phyloP scores from a whole-genome alignment of 208 protist species.

The Kentomonas sorsogonicus region DNA sequence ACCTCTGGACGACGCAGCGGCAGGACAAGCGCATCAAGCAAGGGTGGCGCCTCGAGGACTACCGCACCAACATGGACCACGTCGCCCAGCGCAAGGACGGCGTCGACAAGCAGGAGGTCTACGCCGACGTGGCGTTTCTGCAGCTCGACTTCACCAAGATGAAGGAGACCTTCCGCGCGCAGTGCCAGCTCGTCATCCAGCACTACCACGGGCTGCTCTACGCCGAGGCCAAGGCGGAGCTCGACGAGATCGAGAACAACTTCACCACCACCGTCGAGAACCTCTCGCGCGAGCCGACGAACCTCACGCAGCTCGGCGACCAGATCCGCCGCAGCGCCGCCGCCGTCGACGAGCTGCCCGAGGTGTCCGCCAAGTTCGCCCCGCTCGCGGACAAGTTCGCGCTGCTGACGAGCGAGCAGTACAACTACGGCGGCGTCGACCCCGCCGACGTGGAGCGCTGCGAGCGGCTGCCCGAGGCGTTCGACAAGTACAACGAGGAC shows the following conservation, averaged over 20 bases:
- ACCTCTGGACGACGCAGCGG: constrained; percentile 92
- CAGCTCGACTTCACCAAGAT: constrained; percentile 95
- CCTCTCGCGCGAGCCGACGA: constrained; percentile 86
- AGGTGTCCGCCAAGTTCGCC: constrained; percentile 88
- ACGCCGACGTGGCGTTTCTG: constrained; percentile 92
- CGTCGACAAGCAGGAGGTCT: constrained; percentile 96
- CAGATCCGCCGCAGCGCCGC: constrained; percentile 79
- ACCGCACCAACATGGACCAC: constrained; percentile 93
- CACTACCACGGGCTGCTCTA: constrained; percentile 95
- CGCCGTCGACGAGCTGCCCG: constrained; percentile 70
- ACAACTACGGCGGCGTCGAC: constrained; percentile 75
- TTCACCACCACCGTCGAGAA: constrained; percentile 72
- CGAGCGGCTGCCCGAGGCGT: constrained; percentile 81
- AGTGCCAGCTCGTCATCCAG: constrained; percentile 94
- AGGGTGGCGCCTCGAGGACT: constrained; percentile 91
- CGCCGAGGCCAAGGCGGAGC: constrained; percentile 86
- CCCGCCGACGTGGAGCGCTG: constrained; percentile 79
- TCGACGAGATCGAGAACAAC: constrained; percentile 85
- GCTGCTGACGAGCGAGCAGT: constrained; percentile 85
- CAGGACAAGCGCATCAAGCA: constrained; percentile 91
- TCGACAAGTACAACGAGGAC: constrained; percentile 81
- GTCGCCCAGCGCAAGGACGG: constrained; percentile 90
- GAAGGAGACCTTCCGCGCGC: constrained; percentile 93
- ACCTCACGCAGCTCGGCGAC: constrained; percentile 92
- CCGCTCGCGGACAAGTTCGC: constrained; percentile 94